phyloP scores from a whole-genome alignment of 108 stramenopile species.

The Cylindrotheca fusiformis region DNA sequence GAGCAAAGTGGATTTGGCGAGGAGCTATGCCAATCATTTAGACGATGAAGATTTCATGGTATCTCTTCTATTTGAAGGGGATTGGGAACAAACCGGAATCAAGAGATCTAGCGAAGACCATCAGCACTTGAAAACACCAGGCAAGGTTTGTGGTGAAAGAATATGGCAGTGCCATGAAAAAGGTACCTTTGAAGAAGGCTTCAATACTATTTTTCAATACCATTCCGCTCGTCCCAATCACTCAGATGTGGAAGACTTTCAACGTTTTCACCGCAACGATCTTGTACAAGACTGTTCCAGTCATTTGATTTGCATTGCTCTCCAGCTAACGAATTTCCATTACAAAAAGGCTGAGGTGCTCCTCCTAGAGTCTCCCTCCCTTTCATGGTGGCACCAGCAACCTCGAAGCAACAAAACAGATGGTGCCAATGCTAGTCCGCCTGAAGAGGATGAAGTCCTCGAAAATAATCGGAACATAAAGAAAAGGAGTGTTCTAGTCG shows the following conservation, averaged over 20 bases:
- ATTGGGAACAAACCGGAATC: conserved; percentile 25
- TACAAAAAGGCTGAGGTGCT: neutral
- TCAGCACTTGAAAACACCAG: conserved; percentile 4
- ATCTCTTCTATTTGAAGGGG: conserved; percentile 63
- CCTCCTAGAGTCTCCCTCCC: conserved; percentile 5
- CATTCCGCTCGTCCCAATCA: conserved; percentile 33
- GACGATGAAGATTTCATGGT: conserved; percentile 77
- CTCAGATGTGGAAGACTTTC: conserved; percentile 14
- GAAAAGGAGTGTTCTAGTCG: neutral
- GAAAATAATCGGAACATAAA: no score
- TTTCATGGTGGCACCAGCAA: conserved; percentile 20
- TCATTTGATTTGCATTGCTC: conserved; percentile 21
- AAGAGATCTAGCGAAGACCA: neutral
- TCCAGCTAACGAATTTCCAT: conserved; percentile 26
- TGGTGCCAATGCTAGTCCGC: no score
- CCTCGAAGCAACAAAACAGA: neutral
- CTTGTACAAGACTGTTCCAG: conserved; percentile 2
- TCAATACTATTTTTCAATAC: conserved; percentile 20
- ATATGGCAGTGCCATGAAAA: conserved; percentile 13
- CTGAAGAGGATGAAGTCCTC: no score
- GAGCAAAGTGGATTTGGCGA: conserved; percentile 77
- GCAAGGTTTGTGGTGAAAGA: conserved; percentile 2
- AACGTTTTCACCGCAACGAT: conserved; percentile 1
- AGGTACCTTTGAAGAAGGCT: conserved; percentile 28
- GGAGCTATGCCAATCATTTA: conserved; percentile 66